Conservation (phyloP, 805 yeast genomes). For the Isabelozyma heimii region DNA sequence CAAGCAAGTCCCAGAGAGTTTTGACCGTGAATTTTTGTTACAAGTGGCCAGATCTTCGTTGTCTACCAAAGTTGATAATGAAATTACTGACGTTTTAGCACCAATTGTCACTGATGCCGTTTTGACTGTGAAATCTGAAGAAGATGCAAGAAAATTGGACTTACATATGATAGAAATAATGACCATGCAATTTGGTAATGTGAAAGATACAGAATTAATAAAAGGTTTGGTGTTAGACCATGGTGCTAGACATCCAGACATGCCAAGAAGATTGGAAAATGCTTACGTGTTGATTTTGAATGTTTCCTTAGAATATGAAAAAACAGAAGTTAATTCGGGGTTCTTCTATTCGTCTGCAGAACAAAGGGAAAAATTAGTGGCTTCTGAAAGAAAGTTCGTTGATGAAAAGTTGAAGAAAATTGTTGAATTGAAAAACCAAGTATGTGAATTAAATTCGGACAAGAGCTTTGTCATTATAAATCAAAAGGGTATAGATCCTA, state of each 20-base stretch:
- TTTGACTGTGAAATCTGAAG: conserved; percentile 59
- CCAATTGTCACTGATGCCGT: conserved; percentile 98
- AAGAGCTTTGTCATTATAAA: conserved; percentile 90
- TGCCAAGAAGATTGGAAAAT: conserved; percentile 86
- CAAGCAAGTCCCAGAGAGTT: conserved; percentile 48
- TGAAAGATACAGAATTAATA: conserved; percentile 77
- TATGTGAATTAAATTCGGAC: conserved; percentile 71
- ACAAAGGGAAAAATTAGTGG: conserved; percentile 92
- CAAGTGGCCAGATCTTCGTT: conserved; percentile 91
- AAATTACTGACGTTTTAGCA: conserved; percentile 74
- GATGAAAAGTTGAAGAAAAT: conserved; percentile 90
- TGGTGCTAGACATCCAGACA: conserved; percentile 98
- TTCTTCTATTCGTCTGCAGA: conserved; percentile 94
- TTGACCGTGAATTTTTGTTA: conserved; percentile 82
- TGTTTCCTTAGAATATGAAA: conserved; percentile 94
- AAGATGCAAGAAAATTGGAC: conserved; percentile 58
- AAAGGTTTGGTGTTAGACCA: conserved; percentile 94
- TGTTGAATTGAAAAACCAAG: conserved; percentile 88
- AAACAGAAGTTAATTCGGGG: conserved; percentile 95
- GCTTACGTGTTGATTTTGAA: conserved; percentile 85
- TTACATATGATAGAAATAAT: conserved; percentile 97
- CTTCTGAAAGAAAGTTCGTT: conserved; percentile 89
- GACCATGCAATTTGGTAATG: conserved; percentile 94
- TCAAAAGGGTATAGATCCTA: conserved; percentile 98
- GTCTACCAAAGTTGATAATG: conserved; percentile 78